Evolutionary conservation across 805 yeast genomes (phyloP).

Genomic region (Grigorovia transvaalensis): DNA sequence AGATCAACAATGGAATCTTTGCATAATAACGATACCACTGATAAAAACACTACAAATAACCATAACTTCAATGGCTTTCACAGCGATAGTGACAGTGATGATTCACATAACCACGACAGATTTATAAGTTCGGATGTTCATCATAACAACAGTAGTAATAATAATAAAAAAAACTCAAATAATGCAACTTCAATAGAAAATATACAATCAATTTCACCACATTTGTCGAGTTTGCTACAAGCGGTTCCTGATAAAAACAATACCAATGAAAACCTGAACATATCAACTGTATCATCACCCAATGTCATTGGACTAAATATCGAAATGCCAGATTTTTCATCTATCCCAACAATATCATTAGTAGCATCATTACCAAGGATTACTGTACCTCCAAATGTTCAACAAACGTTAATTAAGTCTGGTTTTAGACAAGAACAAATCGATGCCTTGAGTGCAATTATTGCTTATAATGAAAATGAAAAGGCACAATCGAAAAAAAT

Average conservation of each 20-base stretch:
- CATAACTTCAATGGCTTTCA: not conserved
- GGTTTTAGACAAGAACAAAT: conserved; percentile 63
- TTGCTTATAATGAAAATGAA: conserved; percentile 54
- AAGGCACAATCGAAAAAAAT: conserved; percentile 6
- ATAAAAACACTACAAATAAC: not conserved
- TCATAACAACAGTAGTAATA: not conserved
- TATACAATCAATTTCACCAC: conserved; percentile 1
- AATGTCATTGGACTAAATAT: conserved; percentile 8
- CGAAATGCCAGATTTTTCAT: conserved; percentile 24
- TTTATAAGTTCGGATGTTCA: conserved; percentile 11
- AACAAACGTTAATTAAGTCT: conserved; percentile 48
- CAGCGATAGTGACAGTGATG: not conserved
- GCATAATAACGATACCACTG: not conserved
- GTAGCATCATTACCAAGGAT: conserved; percentile 45
- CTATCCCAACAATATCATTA: conserved; percentile 27
- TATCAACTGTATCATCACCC: not conserved
- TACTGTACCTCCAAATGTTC: conserved; percentile 66
- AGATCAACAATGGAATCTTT: not conserved
- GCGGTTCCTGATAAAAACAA: not conserved
- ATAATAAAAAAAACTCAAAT: not conserved
- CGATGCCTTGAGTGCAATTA: conserved; percentile 59
- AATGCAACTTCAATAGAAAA: not conserved
- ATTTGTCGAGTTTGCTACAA: not conserved
- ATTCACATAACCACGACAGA: conserved; percentile 5
- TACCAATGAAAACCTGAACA: not conserved